phyloP scores from a whole-genome alignment of 306 rosid genomes.

The Glycine tomentella region DNA sequence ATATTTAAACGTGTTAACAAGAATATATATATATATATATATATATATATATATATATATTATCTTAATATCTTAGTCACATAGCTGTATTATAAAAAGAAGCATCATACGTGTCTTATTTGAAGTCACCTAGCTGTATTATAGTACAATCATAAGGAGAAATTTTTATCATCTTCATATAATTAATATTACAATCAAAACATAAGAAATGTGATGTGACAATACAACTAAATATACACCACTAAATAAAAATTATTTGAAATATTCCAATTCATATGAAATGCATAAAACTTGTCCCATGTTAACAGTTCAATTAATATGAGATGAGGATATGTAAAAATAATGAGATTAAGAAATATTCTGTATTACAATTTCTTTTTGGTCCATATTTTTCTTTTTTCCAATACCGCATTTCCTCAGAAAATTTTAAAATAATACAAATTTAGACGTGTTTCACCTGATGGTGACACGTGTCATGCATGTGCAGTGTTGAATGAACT shows the following conservation, averaged over 20 bases:
- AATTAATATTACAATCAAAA: background rate
- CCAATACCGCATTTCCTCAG: too few species aligned
- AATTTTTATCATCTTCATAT: conserved; percentile 2
- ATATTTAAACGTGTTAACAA: too few species aligned
- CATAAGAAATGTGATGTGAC: background rate
- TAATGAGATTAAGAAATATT: background rate
- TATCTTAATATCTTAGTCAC: background rate
- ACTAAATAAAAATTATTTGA: background rate
- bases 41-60: too few species aligned
- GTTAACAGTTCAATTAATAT: background rate
- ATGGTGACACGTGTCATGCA: too few species aligned
- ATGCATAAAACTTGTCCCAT: background rate
- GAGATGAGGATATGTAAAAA: background rate
- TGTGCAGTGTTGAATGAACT: too few species aligned
- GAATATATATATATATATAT: too few species aligned
- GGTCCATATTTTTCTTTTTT: background rate
- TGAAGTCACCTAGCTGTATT: conserved; percentile 1
- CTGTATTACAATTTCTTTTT: background rate
- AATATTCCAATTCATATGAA: too few species aligned
- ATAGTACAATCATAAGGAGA: background rate
- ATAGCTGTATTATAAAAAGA: background rate
- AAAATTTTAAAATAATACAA: too few species aligned
- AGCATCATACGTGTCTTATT: background rate
- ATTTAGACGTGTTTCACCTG: too few species aligned
- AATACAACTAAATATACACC: background rate